These are phyloP conservation scores for Ustilago trichophora DNA, from an alignment of 1,284 basidiomycete genomes.

Conservation along the genomic window DNA sequence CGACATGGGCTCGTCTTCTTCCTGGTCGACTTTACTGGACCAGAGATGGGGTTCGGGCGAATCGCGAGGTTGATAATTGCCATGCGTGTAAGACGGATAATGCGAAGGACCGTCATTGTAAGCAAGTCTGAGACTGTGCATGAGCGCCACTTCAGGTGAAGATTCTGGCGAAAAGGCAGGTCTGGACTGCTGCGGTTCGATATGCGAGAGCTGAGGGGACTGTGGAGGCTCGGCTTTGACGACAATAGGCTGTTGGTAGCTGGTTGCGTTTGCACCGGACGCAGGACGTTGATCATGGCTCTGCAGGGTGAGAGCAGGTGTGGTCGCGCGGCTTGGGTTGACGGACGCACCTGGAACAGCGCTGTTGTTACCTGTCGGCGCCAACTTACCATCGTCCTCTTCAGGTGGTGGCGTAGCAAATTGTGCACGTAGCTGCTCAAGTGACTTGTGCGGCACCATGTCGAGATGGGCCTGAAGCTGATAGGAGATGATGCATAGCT, in stretches of 20 bases:
- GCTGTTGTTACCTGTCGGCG: not conserved
- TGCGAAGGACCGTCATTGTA: not conserved
- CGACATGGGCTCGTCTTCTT: conserved; percentile 27
- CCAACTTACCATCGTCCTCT: not conserved
- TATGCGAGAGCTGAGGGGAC: conserved; percentile 13
- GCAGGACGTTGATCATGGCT: not conserved
- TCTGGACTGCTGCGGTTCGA: not conserved
- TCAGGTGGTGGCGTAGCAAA: conserved; percentile 25
- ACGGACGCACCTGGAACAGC: not conserved
- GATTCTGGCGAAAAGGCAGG: conserved; percentile 34
- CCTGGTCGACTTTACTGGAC: conserved; percentile 6
- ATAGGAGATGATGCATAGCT: conserved; percentile 46
- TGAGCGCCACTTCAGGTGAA: conserved; percentile 36
- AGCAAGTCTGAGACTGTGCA: conserved; percentile 13
- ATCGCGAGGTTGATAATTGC: not conserved
- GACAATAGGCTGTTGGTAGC: not conserved
- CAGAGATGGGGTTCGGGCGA: conserved; percentile 5
- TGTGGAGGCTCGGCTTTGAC: conserved; percentile 27
- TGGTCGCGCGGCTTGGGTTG: conserved; percentile 7
- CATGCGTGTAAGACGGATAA: conserved; percentile 1
- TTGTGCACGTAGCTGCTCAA: conserved; percentile 23
- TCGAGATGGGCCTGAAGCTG: conserved; percentile 48
- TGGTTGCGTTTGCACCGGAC: not conserved
- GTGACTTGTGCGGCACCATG: conserved; percentile 33
- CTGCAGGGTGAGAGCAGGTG: not conserved